phyloP scores from a whole-genome alignment of 2,329 filamentous ascomycete genomes.

The Diaporthe capsici region DNA sequence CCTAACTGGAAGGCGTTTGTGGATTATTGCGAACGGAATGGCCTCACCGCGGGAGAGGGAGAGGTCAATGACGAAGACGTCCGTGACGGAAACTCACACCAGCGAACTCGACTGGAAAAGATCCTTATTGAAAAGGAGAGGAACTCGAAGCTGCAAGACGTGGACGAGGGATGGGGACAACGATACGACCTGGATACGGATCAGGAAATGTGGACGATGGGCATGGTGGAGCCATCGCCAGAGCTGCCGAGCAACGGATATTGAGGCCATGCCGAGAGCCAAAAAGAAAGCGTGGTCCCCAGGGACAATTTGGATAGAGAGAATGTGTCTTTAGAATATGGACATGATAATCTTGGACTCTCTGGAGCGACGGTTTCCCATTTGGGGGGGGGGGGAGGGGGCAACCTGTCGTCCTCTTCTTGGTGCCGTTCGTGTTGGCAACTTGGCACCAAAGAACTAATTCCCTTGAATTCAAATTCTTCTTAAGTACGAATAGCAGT shows the following conservation, averaged over 20 bases:
- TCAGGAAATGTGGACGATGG: constrained; percentile 29
- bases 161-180: neutral
- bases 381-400: neutral
- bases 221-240: constrained; percentile 22
- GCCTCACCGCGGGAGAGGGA: constrained; percentile 18
- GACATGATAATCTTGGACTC: neutral
- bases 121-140: constrained; percentile 18
- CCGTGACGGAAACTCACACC: neutral
- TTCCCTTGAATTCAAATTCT: neutral
- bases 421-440: neutral
- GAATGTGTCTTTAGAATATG: neutral
- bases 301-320: neutral
- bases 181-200: neutral
- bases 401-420: neutral
- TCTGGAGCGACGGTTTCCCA: neutral
- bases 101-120: constrained; percentile 32
- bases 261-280: neutral
- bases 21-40: constrained; percentile 42
- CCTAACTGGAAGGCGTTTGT: constrained; percentile 42
- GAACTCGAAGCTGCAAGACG: neutral
- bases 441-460: neutral
- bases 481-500: neutral
- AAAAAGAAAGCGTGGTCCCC: neutral
- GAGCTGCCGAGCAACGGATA: neutral
- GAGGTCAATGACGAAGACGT: too few relatives aligned